Evolutionary conservation across 2,329 filamentous ascomycete genomes (phyloP).

Genomic region (Aureobasidium pullulans): DNA sequence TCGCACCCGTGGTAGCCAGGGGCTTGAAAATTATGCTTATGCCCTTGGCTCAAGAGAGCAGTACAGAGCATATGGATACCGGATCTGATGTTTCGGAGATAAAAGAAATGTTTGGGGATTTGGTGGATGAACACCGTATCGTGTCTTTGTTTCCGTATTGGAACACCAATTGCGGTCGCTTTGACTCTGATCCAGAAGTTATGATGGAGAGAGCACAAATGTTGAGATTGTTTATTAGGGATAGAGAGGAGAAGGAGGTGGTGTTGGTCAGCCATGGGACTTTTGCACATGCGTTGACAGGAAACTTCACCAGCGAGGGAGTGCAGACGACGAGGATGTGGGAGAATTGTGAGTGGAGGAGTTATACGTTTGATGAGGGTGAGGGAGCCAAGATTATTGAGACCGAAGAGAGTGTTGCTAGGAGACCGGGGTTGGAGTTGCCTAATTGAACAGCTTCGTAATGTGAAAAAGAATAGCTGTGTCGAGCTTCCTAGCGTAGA

Average conservation of each 20-base stretch:
- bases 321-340: neutral
- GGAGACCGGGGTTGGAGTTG: neutral
- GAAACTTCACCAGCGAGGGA: constrained; percentile 60
- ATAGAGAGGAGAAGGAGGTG: constrained; percentile 55
- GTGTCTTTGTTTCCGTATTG: constrained; percentile 47
- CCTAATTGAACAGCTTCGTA: no score
- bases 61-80: constrained; percentile 65
- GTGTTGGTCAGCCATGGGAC: constrained; percentile 75
- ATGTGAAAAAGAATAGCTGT: no score
- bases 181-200: constrained; percentile 40
- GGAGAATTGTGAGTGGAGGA: constrained; percentile 26
- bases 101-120: constrained; percentile 52
- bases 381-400: neutral
- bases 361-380: neutral
- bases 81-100: constrained; percentile 54
- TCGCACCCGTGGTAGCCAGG: constrained; percentile 50
- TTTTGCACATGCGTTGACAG: constrained; percentile 75
- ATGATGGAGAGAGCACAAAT: constrained; percentile 55
- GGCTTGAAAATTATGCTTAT: constrained; percentile 55
- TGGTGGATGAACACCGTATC: constrained; percentile 55
- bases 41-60: constrained; percentile 73
- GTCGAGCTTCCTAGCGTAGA: no score
- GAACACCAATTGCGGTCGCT: constrained; percentile 57
- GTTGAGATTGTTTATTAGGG: constrained; percentile 51
- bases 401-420: neutral